phyloP scores from a whole-genome alignment of 257 asterid species.

The Henckelia pumila region DNA sequence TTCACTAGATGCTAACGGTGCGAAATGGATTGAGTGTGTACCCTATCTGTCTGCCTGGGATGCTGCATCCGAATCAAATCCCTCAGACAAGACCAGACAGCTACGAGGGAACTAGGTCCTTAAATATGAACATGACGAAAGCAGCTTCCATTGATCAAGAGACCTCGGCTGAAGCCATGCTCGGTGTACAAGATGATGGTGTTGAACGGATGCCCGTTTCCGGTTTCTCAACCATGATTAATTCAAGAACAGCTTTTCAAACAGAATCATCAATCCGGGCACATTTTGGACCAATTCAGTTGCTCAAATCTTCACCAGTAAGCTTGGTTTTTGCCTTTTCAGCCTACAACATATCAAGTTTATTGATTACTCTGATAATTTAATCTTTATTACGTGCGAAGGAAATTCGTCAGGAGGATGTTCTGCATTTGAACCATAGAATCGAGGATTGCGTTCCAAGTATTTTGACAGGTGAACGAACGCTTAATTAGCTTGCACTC shows the following conservation, averaged over 20 bases:
- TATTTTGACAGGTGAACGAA: constrained; percentile 35
- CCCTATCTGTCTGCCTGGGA: constrained; percentile 50
- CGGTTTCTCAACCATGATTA: constrained; percentile 31
- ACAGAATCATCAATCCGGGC: constrained; percentile 31
- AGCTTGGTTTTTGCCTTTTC: constrained; percentile 1
- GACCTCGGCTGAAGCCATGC: constrained; percentile 23
- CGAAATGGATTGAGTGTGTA: constrained; percentile 63
- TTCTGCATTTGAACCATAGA: constrained; percentile 24
- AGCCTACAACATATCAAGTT: neutral
- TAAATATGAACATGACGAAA: constrained; percentile 27
- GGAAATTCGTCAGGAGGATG: constrained; percentile 34
- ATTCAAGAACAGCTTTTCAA: constrained; percentile 27
- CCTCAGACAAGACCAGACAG: constrained; percentile 34
- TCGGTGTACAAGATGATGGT: constrained; percentile 22
- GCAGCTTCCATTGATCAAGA: constrained; percentile 30
- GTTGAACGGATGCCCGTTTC: constrained; percentile 23
- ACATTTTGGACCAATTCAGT: constrained; percentile 36
- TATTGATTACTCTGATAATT: neutral
- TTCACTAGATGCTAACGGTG: constrained; percentile 61
- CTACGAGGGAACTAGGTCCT: constrained; percentile 31
- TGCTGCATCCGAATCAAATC: constrained; percentile 31
- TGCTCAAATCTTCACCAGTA: constrained; percentile 38
- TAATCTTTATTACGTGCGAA: constrained; percentile 26
- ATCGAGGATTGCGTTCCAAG: constrained; percentile 21
- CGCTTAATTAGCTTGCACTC: neutral